Evolutionary conservation across 257 asterid genomes (phyloP), one percentile per base, ranked within the genome.

Genomic region (Cinchona pubescens): DNA sequence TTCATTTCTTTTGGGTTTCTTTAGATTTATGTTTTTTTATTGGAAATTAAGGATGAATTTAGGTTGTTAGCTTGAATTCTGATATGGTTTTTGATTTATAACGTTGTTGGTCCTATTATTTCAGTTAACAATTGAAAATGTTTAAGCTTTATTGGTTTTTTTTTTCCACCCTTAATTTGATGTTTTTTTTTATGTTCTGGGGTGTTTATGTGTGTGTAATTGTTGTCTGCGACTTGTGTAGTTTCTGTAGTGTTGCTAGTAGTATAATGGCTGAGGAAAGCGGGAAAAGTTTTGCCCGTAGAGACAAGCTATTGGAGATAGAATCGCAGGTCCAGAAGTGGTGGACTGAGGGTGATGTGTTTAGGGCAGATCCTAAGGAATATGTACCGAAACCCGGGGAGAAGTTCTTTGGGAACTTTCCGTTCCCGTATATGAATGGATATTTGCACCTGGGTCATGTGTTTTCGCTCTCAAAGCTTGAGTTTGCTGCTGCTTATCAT

Each of bases 391-490:
- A 81, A 79, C 76, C 86, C 4, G 97, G 97, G 3, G 97, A 92
- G 51, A 94, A 92, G 88, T 94, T 92, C 83, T 92, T 71, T 58
- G 97, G 98, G 27, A 92, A 87, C 82, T 92, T 94, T 43, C 98
- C 97, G 8, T 94, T 89, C 76, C 98, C 97, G 5, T 94, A 94
- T 71, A 92, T 92, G 97, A 94, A 94, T 78, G 98, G 98, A 9
- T 85, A 88, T 76, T 93, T 94, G 49, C 98, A 94, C 67, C 76
- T 94, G 84, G 98, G 98, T 42, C 98, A 94, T 83, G 96, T 92
- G 0, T 94, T 94, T 79, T 90, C 98, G 29, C 70, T 94, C 23
- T 94, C 97, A 16, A 94, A 94, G 40, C 94, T 94, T 61, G 98
- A 94, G 75, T 92, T 94, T 80, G 93, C 97, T 7, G 93, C 99